Conservation (phyloP, 1,139 yeast species). For the Pichia sp. region DNA sequence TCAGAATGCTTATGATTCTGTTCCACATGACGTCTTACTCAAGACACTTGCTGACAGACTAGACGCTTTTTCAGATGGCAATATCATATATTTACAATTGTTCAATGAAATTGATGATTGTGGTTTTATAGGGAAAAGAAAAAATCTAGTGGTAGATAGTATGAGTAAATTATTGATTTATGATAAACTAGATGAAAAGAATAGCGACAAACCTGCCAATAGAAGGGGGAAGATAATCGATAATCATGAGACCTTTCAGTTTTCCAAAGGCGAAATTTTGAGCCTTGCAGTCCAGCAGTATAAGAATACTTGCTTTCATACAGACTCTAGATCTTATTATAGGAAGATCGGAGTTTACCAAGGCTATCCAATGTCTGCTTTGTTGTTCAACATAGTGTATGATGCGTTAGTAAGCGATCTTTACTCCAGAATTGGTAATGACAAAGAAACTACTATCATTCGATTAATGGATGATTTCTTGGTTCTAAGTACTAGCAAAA, state of each 20-base stretch:
- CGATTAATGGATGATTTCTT: conserved; percentile 87
- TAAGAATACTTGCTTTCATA: conserved; percentile 36
- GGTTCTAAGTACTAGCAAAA: conserved; percentile 47
- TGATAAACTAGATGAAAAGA: neutral
- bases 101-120: conserved; percentile 8
- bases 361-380: conserved; percentile 75
- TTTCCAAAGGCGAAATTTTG: conserved; percentile 34
- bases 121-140: conserved; percentile 3
- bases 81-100: conserved; percentile 18
- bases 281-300: conserved; percentile 40
- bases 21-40: conserved; percentile 51
- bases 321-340: conserved; percentile 36
- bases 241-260: conserved; percentile 30
- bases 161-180: conserved; percentile 2
- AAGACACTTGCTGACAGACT: conserved; percentile 31
- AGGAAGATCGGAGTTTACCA: conserved; percentile 77
- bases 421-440: conserved; percentile 24
- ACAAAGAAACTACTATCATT: conserved; percentile 41
- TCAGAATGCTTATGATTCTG: conserved; percentile 71
- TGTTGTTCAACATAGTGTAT: conserved; percentile 72
- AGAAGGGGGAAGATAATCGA: conserved; percentile 24
- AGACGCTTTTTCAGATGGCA: conserved; percentile 14
- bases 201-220: neutral
- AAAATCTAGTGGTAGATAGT: conserved; percentile 9
- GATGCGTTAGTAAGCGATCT: conserved; percentile 51